A percentile compares a stretch with the other conserved stretches of the same genome.
Conservation (phyloP, 2,329 filamentous ascomycete species). For the Microdochium paspali region DNA sequence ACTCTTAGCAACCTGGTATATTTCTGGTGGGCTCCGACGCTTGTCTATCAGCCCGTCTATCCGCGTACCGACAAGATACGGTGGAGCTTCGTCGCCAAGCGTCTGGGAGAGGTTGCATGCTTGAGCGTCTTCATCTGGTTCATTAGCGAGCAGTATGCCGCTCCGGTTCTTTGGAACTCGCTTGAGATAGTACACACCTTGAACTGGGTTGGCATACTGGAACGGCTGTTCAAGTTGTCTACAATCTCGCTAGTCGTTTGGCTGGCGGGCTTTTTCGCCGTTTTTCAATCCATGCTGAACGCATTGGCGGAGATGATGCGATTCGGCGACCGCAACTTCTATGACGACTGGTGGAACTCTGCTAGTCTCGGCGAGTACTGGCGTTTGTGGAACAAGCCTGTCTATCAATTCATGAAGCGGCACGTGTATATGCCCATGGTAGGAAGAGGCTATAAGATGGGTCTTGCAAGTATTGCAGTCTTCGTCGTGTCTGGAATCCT, state of each 20-base stretch:
- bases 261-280: conserved; percentile 93
- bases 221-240: conserved; percentile 87
- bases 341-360: conserved; percentile 97
- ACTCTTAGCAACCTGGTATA: conserved; percentile 81
- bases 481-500: conserved; percentile 83
- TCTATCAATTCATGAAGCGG: conserved; percentile 92
- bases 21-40: conserved; percentile 96
- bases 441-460: conserved; percentile 68
- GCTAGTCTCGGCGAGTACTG: conserved; percentile 81
- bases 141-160: conserved; percentile 85
- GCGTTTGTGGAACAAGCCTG: conserved; percentile 96
- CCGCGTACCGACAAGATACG: conserved; percentile 73
- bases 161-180: conserved; percentile 82
- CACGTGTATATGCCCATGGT: conserved; percentile 87
- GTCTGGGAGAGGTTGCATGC: conserved; percentile 66
- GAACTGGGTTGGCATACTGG: conserved; percentile 71
- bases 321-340: conserved; percentile 92
- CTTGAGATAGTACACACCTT: conserved; percentile 77
- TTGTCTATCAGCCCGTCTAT: conserved; percentile 96
- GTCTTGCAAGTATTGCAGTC: conserved; percentile 65
- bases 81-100: conserved; percentile 81
- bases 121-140: conserved; percentile 92
- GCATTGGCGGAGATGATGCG: conserved; percentile 80
- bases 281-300: conserved; percentile 91
- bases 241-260: conserved; percentile 95